These are phyloP conservation scores for Saturnispora sekii DNA, from an alignment of 805 yeast genomes.

Conservation along the genomic window DNA sequence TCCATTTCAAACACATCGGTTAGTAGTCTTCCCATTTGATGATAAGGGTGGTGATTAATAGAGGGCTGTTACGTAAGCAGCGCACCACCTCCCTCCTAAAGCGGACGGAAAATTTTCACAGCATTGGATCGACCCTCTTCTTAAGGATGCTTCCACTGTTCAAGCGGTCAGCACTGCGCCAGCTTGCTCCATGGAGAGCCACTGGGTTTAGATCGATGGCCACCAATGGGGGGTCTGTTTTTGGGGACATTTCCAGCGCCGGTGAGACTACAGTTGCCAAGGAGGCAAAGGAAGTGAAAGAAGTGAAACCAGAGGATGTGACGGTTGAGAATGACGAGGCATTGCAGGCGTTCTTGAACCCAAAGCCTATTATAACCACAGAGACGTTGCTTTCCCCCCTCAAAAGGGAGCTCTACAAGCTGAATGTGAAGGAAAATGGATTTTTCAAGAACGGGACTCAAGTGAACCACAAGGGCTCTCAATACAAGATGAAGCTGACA, in stretches of 20 bases:
- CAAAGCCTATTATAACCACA: conserved; percentile 44
- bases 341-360: conserved; percentile 43
- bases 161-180: too few relatives aligned
- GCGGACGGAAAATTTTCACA: too few relatives aligned
- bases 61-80: too few relatives aligned
- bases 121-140: too few relatives aligned
- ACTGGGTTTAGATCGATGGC: too few relatives aligned
- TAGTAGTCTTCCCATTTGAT: conserved; percentile 6
- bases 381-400: conserved; percentile 56
- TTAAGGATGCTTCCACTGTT: too few relatives aligned
- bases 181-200: too few relatives aligned
- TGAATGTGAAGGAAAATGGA: conserved; percentile 52
- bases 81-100: too few relatives aligned
- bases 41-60: not conserved
- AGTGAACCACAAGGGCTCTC: conserved; percentile 35
- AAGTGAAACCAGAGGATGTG: conserved; percentile 15
- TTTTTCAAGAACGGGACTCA: conserved; percentile 57
- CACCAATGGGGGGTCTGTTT: conserved; percentile 16
- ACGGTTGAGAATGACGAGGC: conserved; percentile 24
- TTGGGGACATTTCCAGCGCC: conserved; percentile 20
- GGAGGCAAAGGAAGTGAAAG: conserved; percentile 6
- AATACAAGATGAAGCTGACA: conserved; percentile 41
- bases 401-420: conserved; percentile 53
- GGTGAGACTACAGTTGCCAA: conserved; percentile 6
- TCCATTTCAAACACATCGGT: conserved; percentile 4